A percentile compares a stretch with the other conserved stretches of the same genome.
Conservation (phyloP, 768 basidiomycete species). For the Gloeophyllum trabeum region DNA sequence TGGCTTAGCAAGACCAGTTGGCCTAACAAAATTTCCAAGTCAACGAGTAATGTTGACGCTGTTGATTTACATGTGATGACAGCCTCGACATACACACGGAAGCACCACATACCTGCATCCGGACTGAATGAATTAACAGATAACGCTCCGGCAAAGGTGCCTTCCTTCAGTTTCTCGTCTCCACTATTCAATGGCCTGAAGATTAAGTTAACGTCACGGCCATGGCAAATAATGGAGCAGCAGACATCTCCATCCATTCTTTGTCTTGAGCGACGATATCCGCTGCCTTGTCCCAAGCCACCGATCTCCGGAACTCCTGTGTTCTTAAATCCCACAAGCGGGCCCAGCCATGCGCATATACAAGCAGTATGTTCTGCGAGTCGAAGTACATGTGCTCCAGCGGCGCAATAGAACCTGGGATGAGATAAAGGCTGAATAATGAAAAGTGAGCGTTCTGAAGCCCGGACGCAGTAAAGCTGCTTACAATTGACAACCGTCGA, state of each 20-base stretch:
- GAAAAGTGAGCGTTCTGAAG: neutral
- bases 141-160: too few relatives aligned
- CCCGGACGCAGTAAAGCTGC: slow-evolving; percentile 15
- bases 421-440: slow-evolving; percentile 50
- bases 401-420: slow-evolving; percentile 72
- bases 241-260: slow-evolving; percentile 78
- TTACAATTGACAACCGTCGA: slow-evolving; percentile 73
- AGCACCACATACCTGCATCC: slow-evolving; percentile 14
- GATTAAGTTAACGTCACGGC: too few relatives aligned
- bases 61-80: neutral
- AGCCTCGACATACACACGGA: neutral
- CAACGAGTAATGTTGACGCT: slow-evolving; percentile 20
- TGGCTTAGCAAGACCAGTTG: slow-evolving; percentile 1
- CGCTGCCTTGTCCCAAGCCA: slow-evolving; percentile 62
- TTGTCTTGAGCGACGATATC: slow-evolving; percentile 60
- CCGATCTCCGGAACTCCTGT: slow-evolving; percentile 78
- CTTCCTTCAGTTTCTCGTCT: too few relatives aligned
- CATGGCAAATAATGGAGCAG: too few relatives aligned
- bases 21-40: slow-evolving; percentile 15
- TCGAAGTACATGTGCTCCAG: slow-evolving; percentile 53
- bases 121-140: neutral
- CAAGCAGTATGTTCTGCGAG: slow-evolving; percentile 58
- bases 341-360: slow-evolving; percentile 68
- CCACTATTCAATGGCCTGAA: too few relatives aligned
- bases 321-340: slow-evolving; percentile 82